Base-by-base conservation (phyloP, 495 filamentous ascomycete species). In the Annulohypoxylon nitens region DNA sequence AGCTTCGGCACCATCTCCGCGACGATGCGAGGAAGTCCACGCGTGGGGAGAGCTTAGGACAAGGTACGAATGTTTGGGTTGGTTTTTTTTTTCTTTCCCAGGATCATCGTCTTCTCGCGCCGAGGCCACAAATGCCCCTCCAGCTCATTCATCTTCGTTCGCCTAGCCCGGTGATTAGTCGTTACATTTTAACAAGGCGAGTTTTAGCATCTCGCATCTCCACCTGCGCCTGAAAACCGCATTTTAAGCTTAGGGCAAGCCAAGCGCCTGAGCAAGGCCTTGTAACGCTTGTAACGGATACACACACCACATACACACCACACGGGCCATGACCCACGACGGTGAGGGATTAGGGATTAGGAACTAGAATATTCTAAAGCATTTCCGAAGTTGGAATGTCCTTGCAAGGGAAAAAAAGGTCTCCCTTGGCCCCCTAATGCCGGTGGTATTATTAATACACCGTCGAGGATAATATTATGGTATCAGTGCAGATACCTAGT, bases 331-430 rank as follows among this genome's bases (percentile, higher is more conserved):
- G 18, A 53, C 30, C 30, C 30, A 30, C 30, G 30, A 68, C 53
- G 67, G 64, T 64, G 59, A 71, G 16, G 51, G 60, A 64, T 20
- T 43, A 25, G 47, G 54, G 60, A 64, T 20, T 43, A 25, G 47
- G 54, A 39, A 75, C 72, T 75, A 75, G 72, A 75, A 75, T 63
- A 68, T 75, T 72, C 73, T 73, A 71, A 75, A 72, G 64, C 73
- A 65, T 71, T 75, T 75, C 73, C 63, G 18, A 64, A 73, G 55
- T 66, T 57, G 73, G 73, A 75, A 71, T 71, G 64, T 68, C 53
- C 41, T 70, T 41, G 61, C 60, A 63, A 48, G 3, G 30, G 10
- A 12, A 48, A 63, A 30, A 30, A 30, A 30, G 30, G 30, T 30
- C 30, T 30, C 30, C 30, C 30, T 30, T 30, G 14, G 55, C 18